phyloP scores from a whole-genome alignment of 805 yeast species.

The Cyberlindnera sargentensis region DNA sequence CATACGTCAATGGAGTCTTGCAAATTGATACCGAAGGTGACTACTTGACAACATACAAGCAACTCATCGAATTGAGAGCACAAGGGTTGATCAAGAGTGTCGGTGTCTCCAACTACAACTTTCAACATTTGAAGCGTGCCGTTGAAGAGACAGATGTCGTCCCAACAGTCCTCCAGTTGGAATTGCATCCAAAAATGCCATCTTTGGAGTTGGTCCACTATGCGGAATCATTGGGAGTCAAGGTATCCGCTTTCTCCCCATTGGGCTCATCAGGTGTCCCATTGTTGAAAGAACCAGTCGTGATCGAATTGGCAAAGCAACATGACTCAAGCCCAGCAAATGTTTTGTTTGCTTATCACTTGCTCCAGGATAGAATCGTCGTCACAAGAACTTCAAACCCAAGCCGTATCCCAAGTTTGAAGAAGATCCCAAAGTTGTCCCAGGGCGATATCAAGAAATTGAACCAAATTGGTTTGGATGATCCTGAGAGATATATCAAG shows the following conservation, averaged over 20 bases:
- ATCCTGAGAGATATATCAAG: conserved; percentile 28
- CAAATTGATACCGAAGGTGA: conserved; percentile 33
- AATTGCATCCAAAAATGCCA: conserved; percentile 68
- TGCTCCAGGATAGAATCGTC: conserved; percentile 51
- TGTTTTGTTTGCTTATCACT: conserved; percentile 56
- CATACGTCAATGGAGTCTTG: conserved; percentile 30
- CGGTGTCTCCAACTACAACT: conserved; percentile 52
- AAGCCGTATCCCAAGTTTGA: conserved; percentile 45
- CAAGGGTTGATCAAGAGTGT: conserved; percentile 44
- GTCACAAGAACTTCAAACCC: conserved; percentile 68
- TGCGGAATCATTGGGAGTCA: conserved; percentile 45
- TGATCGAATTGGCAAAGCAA: conserved; percentile 48
- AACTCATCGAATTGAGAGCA: conserved; percentile 44
- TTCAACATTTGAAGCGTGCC: conserved; percentile 32
- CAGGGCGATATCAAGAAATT: conserved; percentile 35
- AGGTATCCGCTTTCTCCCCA: conserved; percentile 53
- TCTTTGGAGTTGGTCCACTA: conserved; percentile 50
- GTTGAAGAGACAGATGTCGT: conserved; percentile 37
- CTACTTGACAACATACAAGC: conserved; percentile 45
- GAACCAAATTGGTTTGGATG: conserved; percentile 24
- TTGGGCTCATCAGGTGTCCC: conserved; percentile 65
- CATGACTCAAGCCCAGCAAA: conserved; percentile 47
- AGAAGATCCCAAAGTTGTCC: conserved; percentile 30
- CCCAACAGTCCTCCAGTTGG: conserved; percentile 56
- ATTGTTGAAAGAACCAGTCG: conserved; percentile 42